Conservation (phyloP, 2,329 filamentous ascomycete genomes). For the Aspergillus sp. region DNA sequence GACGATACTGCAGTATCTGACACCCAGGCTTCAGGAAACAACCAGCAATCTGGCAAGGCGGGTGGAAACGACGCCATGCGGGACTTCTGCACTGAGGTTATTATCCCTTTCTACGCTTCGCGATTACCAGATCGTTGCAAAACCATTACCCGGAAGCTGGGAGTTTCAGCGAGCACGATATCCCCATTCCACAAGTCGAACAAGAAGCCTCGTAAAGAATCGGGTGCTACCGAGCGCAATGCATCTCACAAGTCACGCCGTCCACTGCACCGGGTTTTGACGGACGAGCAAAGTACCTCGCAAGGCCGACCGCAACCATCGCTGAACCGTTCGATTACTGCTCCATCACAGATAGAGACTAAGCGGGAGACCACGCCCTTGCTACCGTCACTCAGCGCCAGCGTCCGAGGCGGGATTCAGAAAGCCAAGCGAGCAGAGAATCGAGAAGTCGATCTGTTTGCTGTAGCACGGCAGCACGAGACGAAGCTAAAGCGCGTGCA, state of each 20-base stretch:
- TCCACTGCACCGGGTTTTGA: conserved; percentile 47
- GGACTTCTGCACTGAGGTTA: conserved; percentile 52
- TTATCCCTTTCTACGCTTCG: conserved; percentile 51
- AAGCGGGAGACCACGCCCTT: conserved; percentile 44
- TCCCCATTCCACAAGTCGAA: conserved; percentile 37
- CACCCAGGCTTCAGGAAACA: conserved; percentile 28
- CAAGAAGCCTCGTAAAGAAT: conserved; percentile 31
- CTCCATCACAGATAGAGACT: conserved; percentile 37
- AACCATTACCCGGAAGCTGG: conserved; percentile 48
- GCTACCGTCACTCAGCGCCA: conserved; percentile 35
- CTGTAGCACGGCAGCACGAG: conserved; percentile 45
- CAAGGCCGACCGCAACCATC: conserved; percentile 35
- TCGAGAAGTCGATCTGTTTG: conserved; percentile 50
- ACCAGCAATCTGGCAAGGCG: conserved; percentile 32
- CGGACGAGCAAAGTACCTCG: conserved; percentile 42
- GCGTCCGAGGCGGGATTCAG: conserved; percentile 45
- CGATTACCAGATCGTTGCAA: conserved; percentile 50
- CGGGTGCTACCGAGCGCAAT: conserved; percentile 34
- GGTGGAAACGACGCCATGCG: conserved; percentile 46
- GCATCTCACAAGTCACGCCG: conserved; percentile 32
- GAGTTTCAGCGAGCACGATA: conserved; percentile 37
- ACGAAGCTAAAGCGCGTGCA: conserved; percentile 48
- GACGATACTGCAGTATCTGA: conserved; percentile 35
- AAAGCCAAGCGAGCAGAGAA: conserved; percentile 47
- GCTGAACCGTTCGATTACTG: conserved; percentile 44